Conservation (phyloP, 441 rosid genomes). For the Eutrema salsugineum region DNA sequence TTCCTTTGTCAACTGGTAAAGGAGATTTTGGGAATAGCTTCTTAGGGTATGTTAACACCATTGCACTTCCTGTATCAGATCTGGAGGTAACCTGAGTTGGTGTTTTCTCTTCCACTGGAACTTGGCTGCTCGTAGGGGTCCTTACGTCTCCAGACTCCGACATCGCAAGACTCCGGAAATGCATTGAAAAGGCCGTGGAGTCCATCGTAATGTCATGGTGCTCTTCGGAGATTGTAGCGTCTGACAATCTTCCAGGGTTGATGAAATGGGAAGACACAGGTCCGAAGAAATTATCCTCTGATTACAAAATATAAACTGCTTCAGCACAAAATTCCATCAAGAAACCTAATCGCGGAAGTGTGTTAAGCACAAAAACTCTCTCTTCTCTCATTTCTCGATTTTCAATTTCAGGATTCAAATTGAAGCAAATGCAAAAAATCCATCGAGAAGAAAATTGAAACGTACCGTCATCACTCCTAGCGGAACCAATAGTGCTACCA, state of each 20-base stretch:
- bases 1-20: slow-evolving; percentile 32
- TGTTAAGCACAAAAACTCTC: background rate
- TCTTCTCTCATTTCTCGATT: background rate
- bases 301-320: slow-evolving; percentile 16
- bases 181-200: slow-evolving; percentile 92
- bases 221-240: slow-evolving; percentile 64
- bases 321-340: slow-evolving; percentile 26
- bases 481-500: slow-evolving; percentile 64
- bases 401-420: slow-evolving; percentile 1
- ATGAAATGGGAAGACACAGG: slow-evolving; percentile 88
- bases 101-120: slow-evolving; percentile 54
- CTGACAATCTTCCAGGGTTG: slow-evolving; percentile 67
- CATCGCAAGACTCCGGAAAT: slow-evolving; percentile 74
- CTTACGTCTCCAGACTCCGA: slow-evolving; percentile 63
- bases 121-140: slow-evolving; percentile 38
- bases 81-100: slow-evolving; percentile 39
- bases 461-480: slow-evolving; percentile 68
- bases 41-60: slow-evolving; percentile 60
- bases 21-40: slow-evolving; percentile 38
- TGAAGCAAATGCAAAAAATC: background rate
- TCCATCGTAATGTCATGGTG: slow-evolving; percentile 89
- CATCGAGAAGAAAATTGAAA: background rate
- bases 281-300: slow-evolving; percentile 80
- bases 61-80: slow-evolving; percentile 54
- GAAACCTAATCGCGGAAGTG: background rate